Percentiles rank a stretch among this genome's conserved stretches.
Conservation (phyloP, 345 rosid species). For the Erodium maritimum region DNA sequence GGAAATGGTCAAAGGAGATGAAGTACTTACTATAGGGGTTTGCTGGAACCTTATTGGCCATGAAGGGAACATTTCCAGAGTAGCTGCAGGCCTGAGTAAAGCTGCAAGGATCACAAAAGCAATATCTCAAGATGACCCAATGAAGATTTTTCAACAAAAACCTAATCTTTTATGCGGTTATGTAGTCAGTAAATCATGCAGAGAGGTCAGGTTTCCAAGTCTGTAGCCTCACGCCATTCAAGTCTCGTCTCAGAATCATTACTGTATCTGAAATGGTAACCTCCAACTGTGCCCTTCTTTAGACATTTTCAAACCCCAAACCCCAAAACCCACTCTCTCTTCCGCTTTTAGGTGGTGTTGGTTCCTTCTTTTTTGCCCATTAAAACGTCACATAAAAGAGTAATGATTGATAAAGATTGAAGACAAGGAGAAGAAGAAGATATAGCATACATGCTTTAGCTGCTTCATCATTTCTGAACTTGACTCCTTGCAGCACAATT, state of each 20-base stretch:
- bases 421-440: conserved; percentile 19
- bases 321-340: conserved; percentile 14
- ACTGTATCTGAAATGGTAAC: conserved; percentile 44
- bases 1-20: conserved; percentile 43
- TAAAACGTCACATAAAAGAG: conserved; percentile 46
- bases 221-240: conserved; percentile 64
- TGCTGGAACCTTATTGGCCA: conserved; percentile 98
- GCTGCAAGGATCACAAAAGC: conserved; percentile 46
- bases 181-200: conserved; percentile 27
- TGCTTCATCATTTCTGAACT: conserved; percentile 68
- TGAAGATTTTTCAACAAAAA: conserved; percentile 5
- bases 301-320: conserved; percentile 36
- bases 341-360: conserved; percentile 2
- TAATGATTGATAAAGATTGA: conserved; percentile 9
- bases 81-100: conserved; percentile 82
- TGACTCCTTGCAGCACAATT: conserved; percentile 76
- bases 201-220: conserved; percentile 38
- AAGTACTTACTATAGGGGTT: conserved; percentile 62
- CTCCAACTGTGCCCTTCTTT: conserved; percentile 17
- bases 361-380: conserved; percentile 7
- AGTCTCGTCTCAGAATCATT: conserved; percentile 49
- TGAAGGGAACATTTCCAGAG: conserved; percentile 99
- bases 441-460: conserved; percentile 38
- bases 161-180: conserved; percentile 23
- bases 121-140: conserved; percentile 12